A percentile compares a stretch with the other conserved stretches of the same genome.
These are phyloP conservation scores for Saprolegnia parasitica DNA, from an alignment of 352 stramenopile genomes.

Conservation along the genomic window DNA sequence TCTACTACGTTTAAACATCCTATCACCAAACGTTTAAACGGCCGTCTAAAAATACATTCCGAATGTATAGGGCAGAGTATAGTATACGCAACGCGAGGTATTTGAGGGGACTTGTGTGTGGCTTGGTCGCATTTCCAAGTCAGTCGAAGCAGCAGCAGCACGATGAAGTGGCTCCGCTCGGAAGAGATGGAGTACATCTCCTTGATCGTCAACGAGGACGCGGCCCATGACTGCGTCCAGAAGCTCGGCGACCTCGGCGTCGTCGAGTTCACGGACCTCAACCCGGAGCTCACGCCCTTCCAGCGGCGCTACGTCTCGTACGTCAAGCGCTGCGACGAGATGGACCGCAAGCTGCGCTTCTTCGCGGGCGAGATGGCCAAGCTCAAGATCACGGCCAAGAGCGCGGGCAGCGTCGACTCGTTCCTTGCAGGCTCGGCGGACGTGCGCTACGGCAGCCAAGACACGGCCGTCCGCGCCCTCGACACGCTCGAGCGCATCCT, in stretches of 20 bases:
- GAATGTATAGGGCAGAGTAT: background rate
- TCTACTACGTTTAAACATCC: background rate
- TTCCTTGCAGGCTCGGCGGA: conserved; percentile 72
- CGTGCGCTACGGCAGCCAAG: conserved; percentile 73
- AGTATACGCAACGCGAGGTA: conserved; percentile 9
- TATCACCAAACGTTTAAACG: conserved; percentile 10
- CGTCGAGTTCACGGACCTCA: conserved; percentile 99
- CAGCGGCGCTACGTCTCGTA: conserved; percentile 98
- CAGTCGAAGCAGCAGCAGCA: background rate
- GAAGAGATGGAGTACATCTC: conserved; percentile 99
- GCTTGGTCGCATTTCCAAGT: background rate
- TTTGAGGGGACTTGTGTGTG: conserved; percentile 16
- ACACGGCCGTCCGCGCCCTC: conserved; percentile 80
- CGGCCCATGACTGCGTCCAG: conserved; percentile 94
- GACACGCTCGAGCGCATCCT: conserved; percentile 94
- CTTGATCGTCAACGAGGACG: conserved; percentile 98
- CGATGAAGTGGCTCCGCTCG: conserved; percentile 96
- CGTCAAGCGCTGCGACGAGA: conserved; percentile 98
- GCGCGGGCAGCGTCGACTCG: conserved; percentile 60
- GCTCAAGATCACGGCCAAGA: conserved; percentile 86
- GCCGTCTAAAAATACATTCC: conserved; percentile 4
- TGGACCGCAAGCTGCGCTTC: conserved; percentile 98
- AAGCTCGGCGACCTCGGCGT: conserved; percentile 94
- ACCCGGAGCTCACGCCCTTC: conserved; percentile 97
- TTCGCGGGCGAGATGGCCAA: conserved; percentile 93